Conservation (phyloP, 768 basidiomycete genomes). For the Nidularia pulvinata region DNA sequence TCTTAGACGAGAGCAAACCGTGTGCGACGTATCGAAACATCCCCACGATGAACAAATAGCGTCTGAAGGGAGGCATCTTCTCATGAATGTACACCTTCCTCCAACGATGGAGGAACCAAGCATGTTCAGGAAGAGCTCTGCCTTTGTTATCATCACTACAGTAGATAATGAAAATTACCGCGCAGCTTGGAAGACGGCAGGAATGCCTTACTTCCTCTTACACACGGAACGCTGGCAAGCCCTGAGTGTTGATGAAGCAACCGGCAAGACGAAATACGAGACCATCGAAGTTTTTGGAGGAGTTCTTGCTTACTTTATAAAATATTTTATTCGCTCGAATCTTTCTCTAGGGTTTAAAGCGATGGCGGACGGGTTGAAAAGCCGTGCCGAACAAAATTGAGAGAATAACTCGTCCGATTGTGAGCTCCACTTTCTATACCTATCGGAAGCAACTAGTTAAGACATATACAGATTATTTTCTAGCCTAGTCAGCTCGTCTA, state of each 20-base stretch:
- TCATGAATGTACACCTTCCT: constrained; percentile 57
- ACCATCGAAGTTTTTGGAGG: constrained; percentile 62
- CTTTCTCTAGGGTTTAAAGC: constrained; percentile 46
- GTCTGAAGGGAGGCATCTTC: constrained; percentile 42
- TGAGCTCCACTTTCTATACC: background rate
- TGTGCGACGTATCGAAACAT: constrained; percentile 35
- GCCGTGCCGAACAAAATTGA: constrained; percentile 36
- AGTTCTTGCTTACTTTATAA: constrained; percentile 50
- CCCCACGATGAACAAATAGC: constrained; percentile 48
- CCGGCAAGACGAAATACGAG: constrained; percentile 63
- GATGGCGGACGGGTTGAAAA: constrained; percentile 59
- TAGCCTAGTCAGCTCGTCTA: too few relatives aligned
- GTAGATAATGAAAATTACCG: constrained; percentile 55
- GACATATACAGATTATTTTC: too few relatives aligned
- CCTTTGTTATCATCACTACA: constrained; percentile 43
- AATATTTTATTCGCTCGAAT: constrained; percentile 37
- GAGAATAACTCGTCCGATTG: background rate
- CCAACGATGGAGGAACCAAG: constrained; percentile 50
- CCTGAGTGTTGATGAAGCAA: constrained; percentile 44
- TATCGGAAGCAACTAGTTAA: too few relatives aligned
- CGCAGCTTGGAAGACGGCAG: constrained; percentile 51
- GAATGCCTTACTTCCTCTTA: constrained; percentile 46
- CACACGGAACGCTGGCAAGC: constrained; percentile 63
- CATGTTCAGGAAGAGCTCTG: constrained; percentile 31
- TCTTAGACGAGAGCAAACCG: constrained; percentile 45